phyloP scores from a whole-genome alignment of 2,329 filamentous ascomycete species.

The Colletotrichum eleusines region DNA sequence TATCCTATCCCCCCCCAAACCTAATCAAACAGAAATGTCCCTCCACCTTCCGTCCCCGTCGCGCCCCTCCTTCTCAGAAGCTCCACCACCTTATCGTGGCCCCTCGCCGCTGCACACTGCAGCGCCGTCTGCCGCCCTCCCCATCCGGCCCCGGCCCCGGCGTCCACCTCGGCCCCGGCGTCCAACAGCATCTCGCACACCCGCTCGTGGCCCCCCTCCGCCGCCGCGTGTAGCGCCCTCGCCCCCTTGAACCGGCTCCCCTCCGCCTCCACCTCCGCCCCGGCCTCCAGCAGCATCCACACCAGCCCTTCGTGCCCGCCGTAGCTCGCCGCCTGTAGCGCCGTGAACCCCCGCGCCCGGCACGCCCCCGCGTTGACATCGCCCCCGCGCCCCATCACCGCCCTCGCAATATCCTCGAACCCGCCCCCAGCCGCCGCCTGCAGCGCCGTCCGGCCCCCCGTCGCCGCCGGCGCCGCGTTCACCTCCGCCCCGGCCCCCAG shows the following conservation, averaged over 20 bases:
- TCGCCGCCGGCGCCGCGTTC: constrained; percentile 46
- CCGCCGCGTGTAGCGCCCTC: constrained; percentile 44
- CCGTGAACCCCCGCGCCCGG: constrained; percentile 47
- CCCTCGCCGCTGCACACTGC: constrained; percentile 51
- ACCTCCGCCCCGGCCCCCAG: constrained; percentile 51
- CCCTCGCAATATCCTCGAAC: constrained; percentile 29
- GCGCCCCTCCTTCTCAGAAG: constrained; percentile 54
- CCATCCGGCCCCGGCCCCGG: constrained; percentile 46
- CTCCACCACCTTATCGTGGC: constrained; percentile 55
- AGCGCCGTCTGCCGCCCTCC: constrained; percentile 48
- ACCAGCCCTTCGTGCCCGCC: constrained; percentile 51
- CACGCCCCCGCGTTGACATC: constrained; percentile 42
- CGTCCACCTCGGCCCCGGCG: constrained; percentile 53
- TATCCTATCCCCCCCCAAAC: background rate
- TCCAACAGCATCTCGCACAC: constrained; percentile 50
- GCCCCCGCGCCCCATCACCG: constrained; percentile 37
- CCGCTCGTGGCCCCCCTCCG: constrained; percentile 14
- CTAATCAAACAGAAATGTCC: constrained; percentile 33
- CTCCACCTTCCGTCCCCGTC: constrained; percentile 37
- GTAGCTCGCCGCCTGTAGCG: constrained; percentile 51
- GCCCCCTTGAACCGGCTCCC: constrained; percentile 44
- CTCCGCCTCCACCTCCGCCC: constrained; percentile 45
- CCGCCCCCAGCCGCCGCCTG: constrained; percentile 43
- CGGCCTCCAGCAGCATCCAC: constrained; percentile 40
- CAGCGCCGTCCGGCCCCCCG: constrained; percentile 43